Evolutionary conservation across 805 yeast genomes (phyloP).

Genomic region (Metschnikowia reukaufii): DNA sequence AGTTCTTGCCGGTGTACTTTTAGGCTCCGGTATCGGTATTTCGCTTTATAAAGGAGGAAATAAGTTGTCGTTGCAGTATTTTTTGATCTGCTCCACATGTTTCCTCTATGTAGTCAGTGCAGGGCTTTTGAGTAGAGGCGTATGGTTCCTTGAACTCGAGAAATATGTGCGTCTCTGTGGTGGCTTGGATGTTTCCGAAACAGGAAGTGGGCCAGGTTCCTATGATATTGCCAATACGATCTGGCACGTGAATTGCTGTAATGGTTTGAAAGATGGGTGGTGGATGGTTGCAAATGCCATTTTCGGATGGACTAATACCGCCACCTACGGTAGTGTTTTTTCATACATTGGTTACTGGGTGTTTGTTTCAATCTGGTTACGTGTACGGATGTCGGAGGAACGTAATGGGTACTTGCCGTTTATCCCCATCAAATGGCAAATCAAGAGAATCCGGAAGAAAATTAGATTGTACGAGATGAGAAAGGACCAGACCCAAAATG

Average conservation of each 20-base stretch:
- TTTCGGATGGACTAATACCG: slow-evolving; percentile 48
- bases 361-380: slow-evolving; percentile 32
- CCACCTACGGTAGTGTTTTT: slow-evolving; percentile 44
- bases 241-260: slow-evolving; percentile 50
- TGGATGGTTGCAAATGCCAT: slow-evolving; percentile 49
- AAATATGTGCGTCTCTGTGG: slow-evolving; percentile 38
- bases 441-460: slow-evolving; percentile 48
- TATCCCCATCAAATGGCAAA: slow-evolving; percentile 63
- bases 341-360: slow-evolving; percentile 41
- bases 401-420: slow-evolving; percentile 38
- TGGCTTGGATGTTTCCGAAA: slow-evolving; percentile 43
- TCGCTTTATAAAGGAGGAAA: slow-evolving; percentile 42
- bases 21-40: slow-evolving; percentile 37
- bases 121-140: slow-evolving; percentile 45
- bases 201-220: slow-evolving; percentile 48
- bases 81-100: slow-evolving; percentile 38
- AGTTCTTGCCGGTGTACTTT: slow-evolving; percentile 26
- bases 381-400: slow-evolving; percentile 36
- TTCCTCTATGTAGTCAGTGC: slow-evolving; percentile 46
- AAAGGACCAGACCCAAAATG: slow-evolving; percentile 6
- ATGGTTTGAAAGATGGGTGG: slow-evolving; percentile 45
- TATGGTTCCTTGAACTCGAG: slow-evolving; percentile 46
- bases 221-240: slow-evolving; percentile 41
- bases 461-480: slow-evolving; percentile 19
- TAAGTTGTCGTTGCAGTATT: slow-evolving; percentile 42